phyloP scores from a whole-genome alignment of 768 basidiomycete species.

The Hemileccinum impolitum region DNA sequence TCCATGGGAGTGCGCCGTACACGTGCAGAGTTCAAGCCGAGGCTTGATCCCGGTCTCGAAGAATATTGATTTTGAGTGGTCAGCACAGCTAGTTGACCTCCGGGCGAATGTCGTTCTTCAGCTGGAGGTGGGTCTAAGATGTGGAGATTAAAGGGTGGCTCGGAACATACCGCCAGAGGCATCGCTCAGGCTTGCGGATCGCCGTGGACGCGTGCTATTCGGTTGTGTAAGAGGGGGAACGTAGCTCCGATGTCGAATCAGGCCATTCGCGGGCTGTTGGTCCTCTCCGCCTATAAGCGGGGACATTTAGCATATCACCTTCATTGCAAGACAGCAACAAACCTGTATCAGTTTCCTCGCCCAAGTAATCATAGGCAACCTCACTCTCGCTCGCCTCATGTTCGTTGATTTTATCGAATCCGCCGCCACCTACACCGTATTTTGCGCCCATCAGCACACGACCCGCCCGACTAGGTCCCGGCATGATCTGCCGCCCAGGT shows the following conservation, averaged over 20 bases:
- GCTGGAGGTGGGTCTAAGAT: slow-evolving; percentile 21
- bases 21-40: slow-evolving; percentile 38
- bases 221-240: slow-evolving; percentile 33
- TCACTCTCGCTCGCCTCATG: slow-evolving; percentile 42
- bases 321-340: slow-evolving; percentile 12
- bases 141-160: slow-evolving; percentile 24
- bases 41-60: slow-evolving; percentile 43
- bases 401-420: slow-evolving; percentile 50
- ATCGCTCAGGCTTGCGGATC: slow-evolving; percentile 79
- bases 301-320: slow-evolving; percentile 18
- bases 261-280: slow-evolving; percentile 23
- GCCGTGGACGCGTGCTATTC: slow-evolving; percentile 53
- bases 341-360: slow-evolving; percentile 44
- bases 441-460: slow-evolving; percentile 45
- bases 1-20: slow-evolving; percentile 41
- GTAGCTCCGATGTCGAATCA: slow-evolving; percentile 27
- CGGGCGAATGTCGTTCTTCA: slow-evolving; percentile 28
- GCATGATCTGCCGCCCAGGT: slow-evolving; percentile 39
- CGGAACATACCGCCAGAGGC: slow-evolving; percentile 35
- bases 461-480: slow-evolving; percentile 45
- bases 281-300: slow-evolving; percentile 30
- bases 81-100: slow-evolving; percentile 12
- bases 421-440: slow-evolving; percentile 27
- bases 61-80: slow-evolving; percentile 22
- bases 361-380: slow-evolving; percentile 26